phyloP scores from a whole-genome alignment of 2,329 filamentous ascomycete species.

The Ascochyta koolunga region DNA sequence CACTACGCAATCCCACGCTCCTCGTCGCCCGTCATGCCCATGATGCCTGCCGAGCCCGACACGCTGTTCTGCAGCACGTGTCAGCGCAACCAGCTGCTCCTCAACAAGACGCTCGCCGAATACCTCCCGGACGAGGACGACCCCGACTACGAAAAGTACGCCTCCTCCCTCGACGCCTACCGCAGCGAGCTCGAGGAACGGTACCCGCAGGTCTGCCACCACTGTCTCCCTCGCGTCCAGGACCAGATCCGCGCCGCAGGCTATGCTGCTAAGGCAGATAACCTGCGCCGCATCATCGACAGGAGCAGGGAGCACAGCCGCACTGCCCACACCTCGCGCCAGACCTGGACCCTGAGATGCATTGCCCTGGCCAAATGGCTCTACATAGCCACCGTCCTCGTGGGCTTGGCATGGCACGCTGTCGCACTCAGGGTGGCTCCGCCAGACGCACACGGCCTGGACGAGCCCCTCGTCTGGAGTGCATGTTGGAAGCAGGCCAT shows the following conservation, averaged over 20 bases:
- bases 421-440: slow-evolving; percentile 30
- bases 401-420: slow-evolving; percentile 46
- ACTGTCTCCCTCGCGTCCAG: slow-evolving; percentile 78
- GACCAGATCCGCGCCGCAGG: slow-evolving; percentile 71
- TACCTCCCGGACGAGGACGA: slow-evolving; percentile 73
- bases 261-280: slow-evolving; percentile 84
- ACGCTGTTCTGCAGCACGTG: slow-evolving; percentile 75
- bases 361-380: slow-evolving; percentile 53
- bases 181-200: slow-evolving; percentile 75
- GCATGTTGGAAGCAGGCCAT: slow-evolving; percentile 33
- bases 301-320: slow-evolving; percentile 49
- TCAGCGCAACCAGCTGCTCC: slow-evolving; percentile 85
- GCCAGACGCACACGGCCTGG: slow-evolving; percentile 4
- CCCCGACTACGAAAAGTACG: slow-evolving; percentile 71
- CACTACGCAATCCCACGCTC: slow-evolving; percentile 36
- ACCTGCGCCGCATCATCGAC: slow-evolving; percentile 76
- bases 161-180: slow-evolving; percentile 72
- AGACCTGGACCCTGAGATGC: slow-evolving; percentile 51
- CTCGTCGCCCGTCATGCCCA: slow-evolving; percentile 27
- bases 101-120: slow-evolving; percentile 75
- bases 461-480: slow-evolving; percentile 17
- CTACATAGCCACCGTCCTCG: slow-evolving; percentile 49
- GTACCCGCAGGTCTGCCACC: slow-evolving; percentile 86
- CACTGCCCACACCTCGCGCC: slow-evolving; percentile 40
- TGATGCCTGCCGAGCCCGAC: slow-evolving; percentile 34